Evolutionary conservation across 2,329 filamentous ascomycete species (phyloP), one percentile per base, ranked within the genome.

Genomic region (Neofusicoccum umdonicola): DNA sequence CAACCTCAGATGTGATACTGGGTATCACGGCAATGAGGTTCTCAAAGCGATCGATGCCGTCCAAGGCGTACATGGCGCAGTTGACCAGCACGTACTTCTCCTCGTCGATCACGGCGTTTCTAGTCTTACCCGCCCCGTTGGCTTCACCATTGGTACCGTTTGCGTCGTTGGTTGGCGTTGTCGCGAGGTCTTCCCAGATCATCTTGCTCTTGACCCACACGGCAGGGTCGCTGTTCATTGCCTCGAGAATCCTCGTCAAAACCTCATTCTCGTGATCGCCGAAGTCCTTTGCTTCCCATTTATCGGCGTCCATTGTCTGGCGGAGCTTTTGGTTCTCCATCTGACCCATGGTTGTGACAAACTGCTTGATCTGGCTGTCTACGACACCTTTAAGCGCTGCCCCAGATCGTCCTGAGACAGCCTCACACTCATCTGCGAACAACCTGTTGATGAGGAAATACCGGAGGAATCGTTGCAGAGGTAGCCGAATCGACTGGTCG

Each of bases 371-470:
- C 68, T 96, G 92, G 35, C 84, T 84, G 69, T 94, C 93, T 66
- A 96, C 90, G 37, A 93, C 85, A 17, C 85, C 91, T 77, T 94
- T 94, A 5, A 96, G 80, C 1, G 88, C 82, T 2, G 88, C 89
- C 8, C 91, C 90, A 66, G 90, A 90, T 64, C 90, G 85, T 0
- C 92, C 91, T 22, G 90, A 94, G 19, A 95, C 88, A 15, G 90
- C 89, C 76, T 96, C 92, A 72, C 92, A 95, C 74, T 96, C 92
- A 67, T 93, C 92, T 52, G 90, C 90, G 75, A 96, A 95, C 64
- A 92, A 86, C 7, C 92, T 82, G 71, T 94, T 95, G 39, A 96
- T 83, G 1, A 87, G 91, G 70, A 94, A 93, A 75, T 95, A 95
- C 42, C 92, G 86, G 48, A 95, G 78, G 75, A 96, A 96, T 69